phyloP scores from a whole-genome alignment of 2,329 filamentous ascomycete species.

The Elsinoe australis region DNA sequence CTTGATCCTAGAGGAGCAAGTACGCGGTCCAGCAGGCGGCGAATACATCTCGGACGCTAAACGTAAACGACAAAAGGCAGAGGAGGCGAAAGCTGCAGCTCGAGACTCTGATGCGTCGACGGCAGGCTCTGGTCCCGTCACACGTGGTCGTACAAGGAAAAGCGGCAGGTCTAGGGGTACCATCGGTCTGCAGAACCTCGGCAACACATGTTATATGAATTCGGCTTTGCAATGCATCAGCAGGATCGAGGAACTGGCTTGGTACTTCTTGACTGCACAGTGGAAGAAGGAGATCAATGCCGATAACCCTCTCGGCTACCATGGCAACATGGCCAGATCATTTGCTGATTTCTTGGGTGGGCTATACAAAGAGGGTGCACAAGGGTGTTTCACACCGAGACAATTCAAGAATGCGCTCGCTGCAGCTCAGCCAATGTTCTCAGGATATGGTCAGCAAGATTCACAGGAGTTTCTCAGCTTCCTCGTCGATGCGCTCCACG shows the following conservation, averaged over 20 bases:
- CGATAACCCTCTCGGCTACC: constrained; percentile 75
- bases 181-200: constrained; percentile 79
- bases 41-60: constrained; percentile 49
- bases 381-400: constrained; percentile 65
- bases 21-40: constrained; percentile 46
- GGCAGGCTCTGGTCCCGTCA: constrained; percentile 55
- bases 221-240: constrained; percentile 91
- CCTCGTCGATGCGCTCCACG: constrained; percentile 85
- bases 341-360: constrained; percentile 70
- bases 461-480: constrained; percentile 96
- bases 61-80: constrained; percentile 39
- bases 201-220: constrained; percentile 99
- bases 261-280: constrained; percentile 71
- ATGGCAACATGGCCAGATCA: constrained; percentile 75
- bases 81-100: constrained; percentile 35
- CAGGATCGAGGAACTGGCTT: constrained; percentile 84
- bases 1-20: constrained; percentile 75
- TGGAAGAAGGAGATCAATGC: constrained; percentile 77
- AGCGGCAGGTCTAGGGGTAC: constrained; percentile 65
- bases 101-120: constrained; percentile 33
- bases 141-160: constrained; percentile 62
- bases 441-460: constrained; percentile 92
- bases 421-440: constrained; percentile 74
- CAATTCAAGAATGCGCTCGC: constrained; percentile 79
- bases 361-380: constrained; percentile 64